phyloP scores from a whole-genome alignment of 306 rosid genomes.

The Cucumis hystrix region DNA sequence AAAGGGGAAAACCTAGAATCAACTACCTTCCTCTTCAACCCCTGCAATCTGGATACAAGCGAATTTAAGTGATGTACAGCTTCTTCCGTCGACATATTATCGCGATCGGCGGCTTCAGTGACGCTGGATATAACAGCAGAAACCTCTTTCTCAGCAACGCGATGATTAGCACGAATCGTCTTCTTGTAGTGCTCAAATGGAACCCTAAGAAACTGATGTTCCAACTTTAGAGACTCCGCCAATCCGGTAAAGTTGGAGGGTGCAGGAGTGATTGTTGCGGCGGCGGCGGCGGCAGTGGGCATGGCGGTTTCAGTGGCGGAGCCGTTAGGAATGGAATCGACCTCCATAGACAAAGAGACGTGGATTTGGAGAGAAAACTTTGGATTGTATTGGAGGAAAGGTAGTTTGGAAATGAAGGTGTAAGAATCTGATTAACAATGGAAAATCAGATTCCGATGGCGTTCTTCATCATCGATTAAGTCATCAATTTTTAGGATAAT shows the following conservation, averaged over 20 bases:
- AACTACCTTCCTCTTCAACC: constrained; percentile 75
- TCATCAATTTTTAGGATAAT: too few relatives aligned
- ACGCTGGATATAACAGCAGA: constrained; percentile 64
- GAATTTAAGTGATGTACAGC: constrained; percentile 70
- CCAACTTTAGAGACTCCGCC: constrained; percentile 68
- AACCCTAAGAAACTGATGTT: constrained; percentile 87
- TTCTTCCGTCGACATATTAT: constrained; percentile 34
- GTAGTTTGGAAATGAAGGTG: background rate
- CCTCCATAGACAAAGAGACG: constrained; percentile 18
- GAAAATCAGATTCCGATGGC: background rate
- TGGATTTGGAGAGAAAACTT: background rate
- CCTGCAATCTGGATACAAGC: constrained; percentile 74
- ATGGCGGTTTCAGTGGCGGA: constrained; percentile 19
- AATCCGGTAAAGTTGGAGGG: constrained; percentile 37
- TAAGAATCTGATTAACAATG: background rate
- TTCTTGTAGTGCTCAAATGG: constrained; percentile 99
- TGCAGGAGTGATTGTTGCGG: constrained; percentile 8
- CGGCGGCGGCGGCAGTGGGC: constrained; percentile 12
- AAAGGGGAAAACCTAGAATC: constrained; percentile 10
- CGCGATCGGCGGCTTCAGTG: constrained; percentile 32
- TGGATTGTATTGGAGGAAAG: background rate
- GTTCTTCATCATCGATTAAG: too few relatives aligned
- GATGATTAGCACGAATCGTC: constrained; percentile 84
- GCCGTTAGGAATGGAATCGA: constrained; percentile 52
- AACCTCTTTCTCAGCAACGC: constrained; percentile 68